Base-by-base conservation (phyloP, 2,329 filamentous ascomycete species). In the Madurella mycetomatis region DNA sequence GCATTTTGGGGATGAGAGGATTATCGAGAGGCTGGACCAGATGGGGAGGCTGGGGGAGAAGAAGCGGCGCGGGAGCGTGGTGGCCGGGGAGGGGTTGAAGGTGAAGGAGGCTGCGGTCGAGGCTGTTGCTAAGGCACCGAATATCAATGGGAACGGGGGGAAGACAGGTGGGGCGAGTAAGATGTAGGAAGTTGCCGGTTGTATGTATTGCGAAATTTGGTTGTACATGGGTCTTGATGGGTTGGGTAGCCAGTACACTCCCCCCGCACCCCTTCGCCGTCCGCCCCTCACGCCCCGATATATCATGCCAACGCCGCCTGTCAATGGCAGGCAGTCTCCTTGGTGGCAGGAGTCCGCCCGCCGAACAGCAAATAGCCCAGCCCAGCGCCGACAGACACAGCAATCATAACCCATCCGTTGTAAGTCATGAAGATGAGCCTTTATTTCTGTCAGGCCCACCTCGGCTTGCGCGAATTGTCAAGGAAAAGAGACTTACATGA, bases 351-450 rank as follows among this genome's bases (percentile, higher is more conserved):
- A 1, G 84, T 84, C 51, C 78, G 76, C 53, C 83, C 81, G 15
- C 89, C 87, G 73, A 96, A 99, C 43, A 87, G 65, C 56, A 96
- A 69, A 68, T 95, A 96, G 42, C 94, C 94, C 43, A 95, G 71
- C 62, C 95, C 95, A 0, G 92, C 92, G 15, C 94, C 94, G 9
- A 95, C 76, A 0, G 88, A 88, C 15, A 97, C 92, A 2, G 92
- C 83, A 62, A 95, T 73, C 94, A 99, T 99, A 63, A 99, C 85
- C 86, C 89, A 95, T 53, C 94, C 94, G 66, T 99, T 99, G 75
- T 99, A 99, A n/a, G 94, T 99, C 94, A 99, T 99, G 73, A 99
- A 99, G 18, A 99, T 75, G 57, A 99, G 79, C 94, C 92, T 97
- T 56, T n/a, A n/a, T 12, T 1, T 1, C 7, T 4, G 54, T 60